phyloP scores from a whole-genome alignment of 768 basidiomycete species.

The Lentinus brumalis region DNA sequence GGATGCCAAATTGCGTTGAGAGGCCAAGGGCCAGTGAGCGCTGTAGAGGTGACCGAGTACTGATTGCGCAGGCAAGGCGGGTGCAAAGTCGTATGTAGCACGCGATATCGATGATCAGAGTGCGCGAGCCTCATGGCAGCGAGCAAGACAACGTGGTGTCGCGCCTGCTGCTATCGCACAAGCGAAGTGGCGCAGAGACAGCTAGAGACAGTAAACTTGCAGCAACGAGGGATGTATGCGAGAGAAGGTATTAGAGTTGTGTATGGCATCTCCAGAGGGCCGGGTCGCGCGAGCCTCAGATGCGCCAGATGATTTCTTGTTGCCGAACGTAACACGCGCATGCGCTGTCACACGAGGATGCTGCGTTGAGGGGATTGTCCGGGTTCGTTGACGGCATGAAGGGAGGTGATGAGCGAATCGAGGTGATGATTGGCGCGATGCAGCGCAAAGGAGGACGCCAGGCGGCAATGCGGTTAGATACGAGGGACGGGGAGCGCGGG shows the following conservation, averaged over 20 bases:
- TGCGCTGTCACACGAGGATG: constrained; percentile 1
- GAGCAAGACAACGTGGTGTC: constrained; percentile 11
- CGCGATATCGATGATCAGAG: constrained; percentile 13
- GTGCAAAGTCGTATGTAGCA: neutral
- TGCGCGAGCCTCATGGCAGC: neutral
- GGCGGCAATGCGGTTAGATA: neutral
- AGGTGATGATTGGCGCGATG: neutral
- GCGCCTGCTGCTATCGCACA: neutral
- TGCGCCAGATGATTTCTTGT: neutral
- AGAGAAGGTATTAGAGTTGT: constrained; percentile 17
- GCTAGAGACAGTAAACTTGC: neutral
- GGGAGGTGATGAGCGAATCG: neutral
- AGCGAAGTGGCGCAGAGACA: constrained; percentile 1
- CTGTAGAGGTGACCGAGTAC: neutral
- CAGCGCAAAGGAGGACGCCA: neutral
- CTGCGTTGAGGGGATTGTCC: neutral
- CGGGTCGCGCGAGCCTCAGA: constrained; percentile 7
- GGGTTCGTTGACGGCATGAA: neutral
- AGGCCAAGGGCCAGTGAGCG: no score
- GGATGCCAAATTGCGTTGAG: no score
- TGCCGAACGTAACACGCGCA: constrained; percentile 11
- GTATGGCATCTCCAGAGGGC: constrained; percentile 2
- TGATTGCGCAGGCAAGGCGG: neutral
- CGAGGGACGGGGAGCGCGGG: neutral
- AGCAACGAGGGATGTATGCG: constrained; percentile 18